Evolutionary conservation across 2,329 filamentous ascomycete species (phyloP).

Genomic region (Fonsecaea multimorphosa): DNA sequence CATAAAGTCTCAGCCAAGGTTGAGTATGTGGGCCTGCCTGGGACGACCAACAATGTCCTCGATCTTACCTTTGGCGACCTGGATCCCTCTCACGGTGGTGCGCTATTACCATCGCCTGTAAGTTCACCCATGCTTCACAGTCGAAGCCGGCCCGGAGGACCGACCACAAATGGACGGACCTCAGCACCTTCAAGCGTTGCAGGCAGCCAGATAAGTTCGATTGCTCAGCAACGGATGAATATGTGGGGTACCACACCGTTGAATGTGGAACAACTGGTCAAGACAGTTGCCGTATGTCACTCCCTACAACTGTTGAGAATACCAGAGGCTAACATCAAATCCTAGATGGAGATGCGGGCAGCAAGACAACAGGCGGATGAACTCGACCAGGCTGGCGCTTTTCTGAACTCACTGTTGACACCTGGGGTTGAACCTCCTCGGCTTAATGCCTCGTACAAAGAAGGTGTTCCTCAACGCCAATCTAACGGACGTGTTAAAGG

Average conservation of each 20-base stretch:
- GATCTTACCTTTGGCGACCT: slow-evolving; percentile 87
- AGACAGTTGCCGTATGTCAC: slow-evolving; percentile 75
- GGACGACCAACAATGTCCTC: slow-evolving; percentile 74
- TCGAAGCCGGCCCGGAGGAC: slow-evolving; percentile 72
- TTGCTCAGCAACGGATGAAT: slow-evolving; percentile 76
- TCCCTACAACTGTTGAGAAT: slow-evolving; percentile 5
- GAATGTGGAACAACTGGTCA: slow-evolving; percentile 93
- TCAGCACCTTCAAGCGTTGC: slow-evolving; percentile 62
- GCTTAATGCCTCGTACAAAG: slow-evolving; percentile 54
- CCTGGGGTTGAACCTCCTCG: slow-evolving; percentile 64
- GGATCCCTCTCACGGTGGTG: slow-evolving; percentile 75
- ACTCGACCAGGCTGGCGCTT: slow-evolving; percentile 79
- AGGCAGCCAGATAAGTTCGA: slow-evolving; percentile 60
- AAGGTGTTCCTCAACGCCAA: slow-evolving; percentile 51
- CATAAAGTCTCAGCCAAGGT: slow-evolving; percentile 98
- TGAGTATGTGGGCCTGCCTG: slow-evolving; percentile 87
- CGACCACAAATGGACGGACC: slow-evolving; percentile 70
- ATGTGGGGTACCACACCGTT: slow-evolving; percentile 82
- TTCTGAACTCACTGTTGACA: slow-evolving; percentile 76
- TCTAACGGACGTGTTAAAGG: slow-evolving; percentile 55
- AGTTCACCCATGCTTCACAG: slow-evolving; percentile 69
- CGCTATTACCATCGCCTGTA: slow-evolving; percentile 72
- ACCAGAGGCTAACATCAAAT: slow-evolving; percentile 36
- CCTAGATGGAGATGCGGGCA: slow-evolving; percentile 84
- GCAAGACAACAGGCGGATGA: slow-evolving; percentile 88